Conservation (phyloP, 176 grass and related monocot species). For the Musa beccarii region DNA sequence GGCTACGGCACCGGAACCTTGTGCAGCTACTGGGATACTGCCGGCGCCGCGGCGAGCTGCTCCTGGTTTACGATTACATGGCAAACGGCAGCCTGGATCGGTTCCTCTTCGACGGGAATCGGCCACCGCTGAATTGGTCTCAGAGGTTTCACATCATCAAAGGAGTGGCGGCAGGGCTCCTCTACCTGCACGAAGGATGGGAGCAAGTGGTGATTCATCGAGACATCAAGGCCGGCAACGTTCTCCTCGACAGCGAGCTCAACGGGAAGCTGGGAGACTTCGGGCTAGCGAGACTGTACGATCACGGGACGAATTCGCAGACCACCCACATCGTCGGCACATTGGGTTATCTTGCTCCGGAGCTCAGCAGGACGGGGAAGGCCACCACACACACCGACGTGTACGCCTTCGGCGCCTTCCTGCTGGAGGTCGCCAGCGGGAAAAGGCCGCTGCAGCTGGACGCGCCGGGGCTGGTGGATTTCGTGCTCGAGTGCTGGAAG, state of each 20-base stretch:
- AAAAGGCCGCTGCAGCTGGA: conserved; percentile 13
- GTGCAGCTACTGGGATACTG: conserved; percentile 40
- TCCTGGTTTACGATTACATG: conserved; percentile 49
- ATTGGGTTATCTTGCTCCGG: conserved; percentile 39
- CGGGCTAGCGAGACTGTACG: conserved; percentile 31
- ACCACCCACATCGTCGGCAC: conserved; percentile 40
- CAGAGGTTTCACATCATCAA: conserved; percentile 29
- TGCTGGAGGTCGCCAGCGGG: conserved; percentile 9
- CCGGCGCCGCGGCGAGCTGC: conserved; percentile 26
- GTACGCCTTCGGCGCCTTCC: conserved; percentile 13
- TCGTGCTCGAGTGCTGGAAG: conserved; percentile 17
- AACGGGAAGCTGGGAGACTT: conserved; percentile 31
- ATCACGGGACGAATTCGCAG: conserved; percentile 28
- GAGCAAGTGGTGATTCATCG: conserved; percentile 38
- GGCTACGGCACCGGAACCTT: conserved; percentile 37
- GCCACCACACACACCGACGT: conserved; percentile 23
- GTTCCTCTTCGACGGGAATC: conserved; percentile 21
- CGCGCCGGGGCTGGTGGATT: conserved; percentile 16
- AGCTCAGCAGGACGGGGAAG: conserved; percentile 26
- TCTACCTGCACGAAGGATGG: conserved; percentile 38
- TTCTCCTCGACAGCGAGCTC: conserved; percentile 27
- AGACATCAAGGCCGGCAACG: conserved; percentile 35
- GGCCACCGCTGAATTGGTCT: conserved; percentile 18
- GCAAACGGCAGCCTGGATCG: conserved; percentile 34
- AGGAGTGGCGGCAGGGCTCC: conserved; percentile 25